Base-by-base conservation (phyloP, 1,284 basidiomycete genomes). In the Bjerkandera adusta region DNA sequence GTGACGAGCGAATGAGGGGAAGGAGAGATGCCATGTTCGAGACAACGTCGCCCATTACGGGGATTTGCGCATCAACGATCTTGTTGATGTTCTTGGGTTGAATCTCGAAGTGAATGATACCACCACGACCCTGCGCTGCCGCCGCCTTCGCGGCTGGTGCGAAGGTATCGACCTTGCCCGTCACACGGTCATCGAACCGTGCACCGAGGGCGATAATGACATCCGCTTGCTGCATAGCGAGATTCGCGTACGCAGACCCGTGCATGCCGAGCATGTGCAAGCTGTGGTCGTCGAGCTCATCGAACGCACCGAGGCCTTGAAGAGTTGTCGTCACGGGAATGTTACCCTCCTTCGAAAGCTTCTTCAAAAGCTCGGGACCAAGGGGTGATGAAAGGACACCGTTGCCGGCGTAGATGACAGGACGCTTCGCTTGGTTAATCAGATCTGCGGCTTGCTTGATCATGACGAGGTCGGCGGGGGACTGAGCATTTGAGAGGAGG, bases 201-300 rank as follows among this genome's bases (percentile, higher is more conserved):
- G 83, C 92, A 50, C 97, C 96, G 25, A 99, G 85, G 26, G 95
- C 96, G 57, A 99, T 96, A 72, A 99, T 92, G 43, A 99, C 86
- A 64, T 99, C 97, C 25, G 97, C 97, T 47, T 91, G 76, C 70
- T 99, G 96, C 81, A 99, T 97, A 3, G 96, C 95, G 45, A 97
- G 72, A 73, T 99, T 99, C 61, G 97, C 96, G 62, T 98, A 98
- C 2, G 95, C 94, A 12, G 85, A 86, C 4, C 97, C 97, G 73
- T 99, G 96, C 96, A 99, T 98, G 55, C 96, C 96, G 48, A 99
- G 83, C 96, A 99, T 98, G 69, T 98, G 94, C 63, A 99, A 72
- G 55, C 87, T 88, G 66, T 83, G 84, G 47, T 87, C 83, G 68
- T 93, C 81, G 50, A 78, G 80, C 76, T 99, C 97, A 69, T 99